Evolutionary conservation across 2,329 filamentous ascomycete genomes (phyloP).

Genomic region (Aureobasidium melanogenum): DNA sequence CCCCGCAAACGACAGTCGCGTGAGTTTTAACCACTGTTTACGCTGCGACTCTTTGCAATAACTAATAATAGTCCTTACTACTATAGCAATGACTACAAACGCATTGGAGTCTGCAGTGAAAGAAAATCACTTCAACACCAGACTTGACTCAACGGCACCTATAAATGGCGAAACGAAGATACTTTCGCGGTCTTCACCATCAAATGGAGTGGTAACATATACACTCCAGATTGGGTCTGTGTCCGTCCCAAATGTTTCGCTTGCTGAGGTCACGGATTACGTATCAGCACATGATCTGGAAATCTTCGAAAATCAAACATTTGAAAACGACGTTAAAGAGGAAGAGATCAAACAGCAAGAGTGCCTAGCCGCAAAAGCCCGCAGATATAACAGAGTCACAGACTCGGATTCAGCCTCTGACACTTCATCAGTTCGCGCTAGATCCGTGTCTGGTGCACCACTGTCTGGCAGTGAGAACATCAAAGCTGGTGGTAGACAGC

Average conservation of each 20-base stretch:
- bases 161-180: constrained; percentile 14
- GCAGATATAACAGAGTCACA: background rate
- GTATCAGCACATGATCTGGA: constrained; percentile 27
- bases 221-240: constrained; percentile 22
- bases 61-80: background rate
- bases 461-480: background rate
- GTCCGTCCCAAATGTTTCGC: constrained; percentile 18
- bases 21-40: background rate
- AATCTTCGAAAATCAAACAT: constrained; percentile 24
- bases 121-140: background rate
- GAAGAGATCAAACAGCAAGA: constrained; percentile 5
- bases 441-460: background rate
- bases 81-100: background rate
- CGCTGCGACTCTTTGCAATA: background rate
- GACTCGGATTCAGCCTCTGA: background rate
- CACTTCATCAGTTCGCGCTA: background rate
- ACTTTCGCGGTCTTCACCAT: constrained; percentile 18
- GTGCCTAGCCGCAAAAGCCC: background rate
- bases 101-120: background rate
- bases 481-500: constrained; percentile 20
- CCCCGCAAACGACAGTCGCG: background rate
- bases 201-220: constrained; percentile 18
- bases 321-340: constrained; percentile 17
- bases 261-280: constrained; percentile 26
- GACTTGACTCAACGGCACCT: background rate